These are phyloP conservation scores for Rhododendron molle DNA, from an alignment of 148 eudicot genomes.

Conservation along the genomic window DNA sequence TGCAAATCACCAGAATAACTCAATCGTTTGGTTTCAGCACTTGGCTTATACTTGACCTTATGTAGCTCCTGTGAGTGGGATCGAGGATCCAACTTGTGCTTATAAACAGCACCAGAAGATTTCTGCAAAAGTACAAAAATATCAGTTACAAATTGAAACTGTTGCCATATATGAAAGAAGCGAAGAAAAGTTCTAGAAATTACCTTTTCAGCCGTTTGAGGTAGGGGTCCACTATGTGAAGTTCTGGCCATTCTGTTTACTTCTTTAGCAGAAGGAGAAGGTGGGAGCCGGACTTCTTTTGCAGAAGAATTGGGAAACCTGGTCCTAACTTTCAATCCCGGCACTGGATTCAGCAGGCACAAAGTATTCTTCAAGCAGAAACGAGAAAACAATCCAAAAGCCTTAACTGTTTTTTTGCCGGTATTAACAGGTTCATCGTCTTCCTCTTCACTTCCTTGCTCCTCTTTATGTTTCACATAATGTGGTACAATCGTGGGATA, in stretches of 20 bases:
- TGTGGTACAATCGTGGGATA: constrained; percentile 29
- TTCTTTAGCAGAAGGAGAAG: constrained; percentile 33
- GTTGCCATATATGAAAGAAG: background rate
- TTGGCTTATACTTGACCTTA: constrained; percentile 27
- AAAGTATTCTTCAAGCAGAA: constrained; percentile 78
- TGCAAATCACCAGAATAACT: constrained; percentile 56
- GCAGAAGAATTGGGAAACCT: constrained; percentile 36
- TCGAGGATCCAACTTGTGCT: constrained; percentile 37
- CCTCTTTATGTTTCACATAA: constrained; percentile 34
- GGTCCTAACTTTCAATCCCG: constrained; percentile 43
- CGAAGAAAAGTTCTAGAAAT: background rate
- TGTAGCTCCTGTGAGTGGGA: constrained; percentile 56
- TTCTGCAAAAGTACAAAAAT: constrained; percentile 23
- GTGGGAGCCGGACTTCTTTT: constrained; percentile 21
- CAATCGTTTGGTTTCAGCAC: constrained; percentile 31
- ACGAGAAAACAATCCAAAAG: constrained; percentile 72
- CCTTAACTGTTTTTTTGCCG: constrained; percentile 40
- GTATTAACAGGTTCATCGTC: constrained; percentile 23
- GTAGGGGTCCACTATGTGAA: constrained; percentile 48
- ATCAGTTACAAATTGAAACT: background rate
- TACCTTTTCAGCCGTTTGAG: constrained; percentile 50
- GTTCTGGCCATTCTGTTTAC: constrained; percentile 45
- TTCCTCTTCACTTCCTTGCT: constrained; percentile 53
- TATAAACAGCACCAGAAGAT: constrained; percentile 17
- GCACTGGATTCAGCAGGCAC: constrained; percentile 64